Percentiles rank a stretch among this genome's conserved stretches.
These are phyloP conservation scores for Eudorina sp. DNA, from an alignment of 139 green algal genomes.

Conservation along the genomic window DNA sequence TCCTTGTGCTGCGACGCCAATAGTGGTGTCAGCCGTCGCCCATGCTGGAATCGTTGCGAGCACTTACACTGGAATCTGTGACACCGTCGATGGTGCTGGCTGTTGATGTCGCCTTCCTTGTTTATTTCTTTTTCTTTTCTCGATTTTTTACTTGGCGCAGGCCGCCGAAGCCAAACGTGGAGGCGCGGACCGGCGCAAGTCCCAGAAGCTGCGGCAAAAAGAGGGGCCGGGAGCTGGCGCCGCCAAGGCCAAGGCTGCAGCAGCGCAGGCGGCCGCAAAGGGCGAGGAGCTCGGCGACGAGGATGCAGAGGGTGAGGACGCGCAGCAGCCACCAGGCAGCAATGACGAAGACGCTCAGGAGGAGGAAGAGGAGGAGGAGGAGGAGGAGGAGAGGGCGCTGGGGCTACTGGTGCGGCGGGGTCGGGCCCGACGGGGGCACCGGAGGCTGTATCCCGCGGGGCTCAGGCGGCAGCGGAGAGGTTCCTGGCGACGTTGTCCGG, in stretches of 20 bases:
- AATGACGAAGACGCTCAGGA: not conserved
- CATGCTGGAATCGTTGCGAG: too few relatives aligned
- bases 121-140: not conserved
- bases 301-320: not conserved
- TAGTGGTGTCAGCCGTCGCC: too few relatives aligned
- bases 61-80: too few relatives aligned
- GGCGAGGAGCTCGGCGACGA: not conserved
- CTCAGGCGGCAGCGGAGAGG: not conserved
- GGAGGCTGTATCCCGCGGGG: not conserved
- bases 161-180: not conserved
- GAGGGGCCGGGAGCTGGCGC: not conserved
- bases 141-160: not conserved
- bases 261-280: not conserved
- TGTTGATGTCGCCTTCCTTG: too few relatives aligned
- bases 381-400: too few relatives aligned
- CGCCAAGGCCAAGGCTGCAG: not conserved
- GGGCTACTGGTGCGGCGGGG: too few relatives aligned
- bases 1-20: too few relatives aligned
- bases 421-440: not conserved
- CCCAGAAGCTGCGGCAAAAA: not conserved
- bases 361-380: too few relatives aligned
- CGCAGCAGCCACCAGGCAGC: not conserved
- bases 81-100: too few relatives aligned
- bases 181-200: not conserved
- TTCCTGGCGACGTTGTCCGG: not conserved